Percentiles rank a stretch among this genome's conserved stretches.
These are phyloP conservation scores for Vicia villosa DNA, from an alignment of 306 rosid species.

Conservation along the genomic window DNA sequence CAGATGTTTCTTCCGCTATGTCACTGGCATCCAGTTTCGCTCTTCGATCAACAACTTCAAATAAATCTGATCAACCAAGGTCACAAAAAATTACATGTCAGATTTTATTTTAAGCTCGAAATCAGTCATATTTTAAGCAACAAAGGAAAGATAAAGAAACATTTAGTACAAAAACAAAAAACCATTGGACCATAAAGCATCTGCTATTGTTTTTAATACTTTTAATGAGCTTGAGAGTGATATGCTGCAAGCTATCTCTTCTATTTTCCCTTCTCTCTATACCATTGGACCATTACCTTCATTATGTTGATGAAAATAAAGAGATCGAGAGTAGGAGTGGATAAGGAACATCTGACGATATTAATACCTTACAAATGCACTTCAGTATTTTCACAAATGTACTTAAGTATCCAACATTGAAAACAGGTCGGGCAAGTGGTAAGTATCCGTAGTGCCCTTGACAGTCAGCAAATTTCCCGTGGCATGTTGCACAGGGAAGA, in stretches of 20 bases:
- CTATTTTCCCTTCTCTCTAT: background rate
- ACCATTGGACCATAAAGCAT: background rate
- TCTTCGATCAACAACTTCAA: too few species aligned
- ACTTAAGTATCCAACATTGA: slow-evolving; percentile 66
- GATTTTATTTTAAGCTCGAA: too few species aligned
- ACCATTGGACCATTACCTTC: slow-evolving; percentile 18
- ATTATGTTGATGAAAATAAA: slow-evolving; percentile 18
- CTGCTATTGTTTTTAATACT: slow-evolving; percentile 18
- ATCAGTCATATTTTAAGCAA: too few species aligned
- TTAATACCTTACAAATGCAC: slow-evolving; percentile 89
- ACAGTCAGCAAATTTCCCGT: slow-evolving; percentile 57
- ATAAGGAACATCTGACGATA: slow-evolving; percentile 1
- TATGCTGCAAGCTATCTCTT: background rate
- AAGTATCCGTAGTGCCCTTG: slow-evolving; percentile 90
- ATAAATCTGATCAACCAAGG: too few species aligned
- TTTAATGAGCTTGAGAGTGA: slow-evolving; percentile 30
- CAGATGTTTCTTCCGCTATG: too few species aligned
- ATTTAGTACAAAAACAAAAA: too few species aligned
- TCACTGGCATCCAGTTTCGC: too few species aligned
- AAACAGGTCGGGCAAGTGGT: slow-evolving; percentile 73
- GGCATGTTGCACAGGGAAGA: slow-evolving; percentile 70
- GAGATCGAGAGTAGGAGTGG: background rate
- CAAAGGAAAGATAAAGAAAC: too few species aligned
- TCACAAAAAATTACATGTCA: too few species aligned
- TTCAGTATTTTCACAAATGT: slow-evolving; percentile 65